Evolutionary conservation across 345 rosid genomes (phyloP), one percentile per base, ranked within the genome.

Genomic region (Rhizophora mangle): DNA sequence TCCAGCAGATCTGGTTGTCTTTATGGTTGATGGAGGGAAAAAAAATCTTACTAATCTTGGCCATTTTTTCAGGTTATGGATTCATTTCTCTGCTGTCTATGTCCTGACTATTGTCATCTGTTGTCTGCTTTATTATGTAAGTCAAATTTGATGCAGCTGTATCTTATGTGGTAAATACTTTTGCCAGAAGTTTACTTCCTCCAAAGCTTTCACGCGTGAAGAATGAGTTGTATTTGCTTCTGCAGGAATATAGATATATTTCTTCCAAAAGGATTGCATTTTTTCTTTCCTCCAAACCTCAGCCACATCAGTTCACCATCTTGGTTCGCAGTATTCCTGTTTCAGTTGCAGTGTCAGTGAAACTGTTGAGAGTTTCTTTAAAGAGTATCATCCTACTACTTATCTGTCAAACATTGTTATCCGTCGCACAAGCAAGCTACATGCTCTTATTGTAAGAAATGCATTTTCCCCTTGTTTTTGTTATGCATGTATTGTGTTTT

Each of bases 251-350:
- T 56, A 91, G 76, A 46, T 84, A 86, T 69, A 80, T 91, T 74
- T 80, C 87, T 11, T 77, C 76, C 56, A 88, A 88, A 86, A 87
- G 98, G 82, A 86, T 89, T 49, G 88, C 83, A 64, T 89, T 83
- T 81, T 94, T 91, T 78, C 70, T 77, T 83, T 85, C 83, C 67
- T 85, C 97, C 43, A 86, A 84, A 82, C 93, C 97, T 84, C 95
- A 89, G 82, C 93, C 97, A 16, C 88, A 89, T 29, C 98, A 94
- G 76, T 94, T 89, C 82, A 94, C 97, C 69, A 76, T 91, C 76
- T 80, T 94, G 78, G 96, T 91, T 62, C 93, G 90, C 8, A 73
- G 88, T 73, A 78, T 94, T 64, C 98, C 97, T 10, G 82, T 86
- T 76, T 69, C 91, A 60, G 79, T 66, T 72, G 81, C 78, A 89